Evolutionary conservation across 2,329 filamentous ascomycete species (phyloP), one percentile per base, ranked within the genome.

Genomic region (Apiospora kogelbergensis): DNA sequence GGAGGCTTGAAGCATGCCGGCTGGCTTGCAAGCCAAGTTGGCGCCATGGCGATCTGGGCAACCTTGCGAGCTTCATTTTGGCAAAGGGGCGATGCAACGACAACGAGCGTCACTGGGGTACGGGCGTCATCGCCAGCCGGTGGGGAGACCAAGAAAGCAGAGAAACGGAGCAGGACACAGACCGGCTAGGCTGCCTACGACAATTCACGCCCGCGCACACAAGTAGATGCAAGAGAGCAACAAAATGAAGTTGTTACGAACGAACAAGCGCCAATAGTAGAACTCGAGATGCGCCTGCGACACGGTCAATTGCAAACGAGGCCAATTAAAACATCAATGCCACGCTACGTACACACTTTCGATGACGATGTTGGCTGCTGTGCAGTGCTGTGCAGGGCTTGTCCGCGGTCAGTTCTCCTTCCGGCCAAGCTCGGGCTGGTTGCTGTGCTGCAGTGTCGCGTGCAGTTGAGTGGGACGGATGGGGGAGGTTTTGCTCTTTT

Each of bases 1-100:
- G 45, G 63, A 68, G 63, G 65, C 68, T 67, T 41, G 69, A 70
- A 60, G 67, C 66, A 60, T 66, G 41, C 44, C 69, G 69, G 40
- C 53, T 45, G 41, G 64, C 48, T 41, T 67, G 69, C 17, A 66
- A 64, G 37, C 44, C 45, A 46, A 70, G 63, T 37, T 68, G 69
- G 33, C 69, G 69, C 66, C 63, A 67, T 53, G 65, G 64, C 22
- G 69, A 57, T 20, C n/a, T n/a, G 30, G 42, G 65, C 42, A 68
- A n/a, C 46, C 41, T 68, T 30, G 66, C 26, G 22, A 67, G 53
- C 63, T 67, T 70, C 69, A 70, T 70, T 22, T 20, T 37, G 17
- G 30, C 2, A 6, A 33, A 60, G 11, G 53, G 37, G 26, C 37
- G 53, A 60, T 60, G 53, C 37, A 60, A 60, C 53, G 30, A 60